phyloP scores from a whole-genome alignment of 1,284 basidiomycete species.

The Pseudozyma sp. region DNA sequence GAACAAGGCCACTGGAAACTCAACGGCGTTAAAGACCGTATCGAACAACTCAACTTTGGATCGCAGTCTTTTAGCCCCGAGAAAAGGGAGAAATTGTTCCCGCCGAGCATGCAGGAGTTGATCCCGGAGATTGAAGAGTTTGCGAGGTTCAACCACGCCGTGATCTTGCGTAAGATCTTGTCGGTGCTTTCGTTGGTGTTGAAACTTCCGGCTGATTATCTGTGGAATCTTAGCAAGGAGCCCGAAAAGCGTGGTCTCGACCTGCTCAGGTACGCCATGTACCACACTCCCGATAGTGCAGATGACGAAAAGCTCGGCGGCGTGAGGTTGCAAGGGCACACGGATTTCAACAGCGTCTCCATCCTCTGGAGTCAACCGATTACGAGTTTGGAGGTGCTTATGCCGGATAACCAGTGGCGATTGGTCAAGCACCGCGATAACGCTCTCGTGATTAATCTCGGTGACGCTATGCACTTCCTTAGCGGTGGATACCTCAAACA shows the following conservation, averaged over 20 bases:
- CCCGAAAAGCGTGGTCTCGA: slow-evolving; percentile 70
- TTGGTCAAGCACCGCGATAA: slow-evolving; percentile 69
- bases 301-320: slow-evolving; percentile 69
- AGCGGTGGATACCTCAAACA: slow-evolving; percentile 67
- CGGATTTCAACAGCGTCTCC: slow-evolving; percentile 70
- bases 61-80: slow-evolving; percentile 60
- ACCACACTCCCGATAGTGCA: slow-evolving; percentile 68
- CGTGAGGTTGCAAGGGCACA: slow-evolving; percentile 71
- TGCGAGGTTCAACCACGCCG: slow-evolving; percentile 67
- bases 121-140: slow-evolving; percentile 70
- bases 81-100: slow-evolving; percentile 48
- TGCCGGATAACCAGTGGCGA: slow-evolving; percentile 70
- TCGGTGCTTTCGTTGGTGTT: slow-evolving; percentile 70
- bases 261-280: slow-evolving; percentile 70
- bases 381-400: slow-evolving; percentile 70
- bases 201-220: slow-evolving; percentile 70
- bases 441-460: slow-evolving; percentile 66
- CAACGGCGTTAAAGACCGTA: slow-evolving; percentile 69
- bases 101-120: slow-evolving; percentile 51
- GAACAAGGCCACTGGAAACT: slow-evolving; percentile 71
- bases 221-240: slow-evolving; percentile 70
- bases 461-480: slow-evolving; percentile 66
- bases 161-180: slow-evolving; percentile 70
- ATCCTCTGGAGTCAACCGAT: slow-evolving; percentile 71
- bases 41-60: slow-evolving; percentile 71